Evolutionary conservation across 148 eudicot genomes (phyloP), one percentile per base, ranked within the genome.

Genomic region (Tetragonia tetragonoides): DNA sequence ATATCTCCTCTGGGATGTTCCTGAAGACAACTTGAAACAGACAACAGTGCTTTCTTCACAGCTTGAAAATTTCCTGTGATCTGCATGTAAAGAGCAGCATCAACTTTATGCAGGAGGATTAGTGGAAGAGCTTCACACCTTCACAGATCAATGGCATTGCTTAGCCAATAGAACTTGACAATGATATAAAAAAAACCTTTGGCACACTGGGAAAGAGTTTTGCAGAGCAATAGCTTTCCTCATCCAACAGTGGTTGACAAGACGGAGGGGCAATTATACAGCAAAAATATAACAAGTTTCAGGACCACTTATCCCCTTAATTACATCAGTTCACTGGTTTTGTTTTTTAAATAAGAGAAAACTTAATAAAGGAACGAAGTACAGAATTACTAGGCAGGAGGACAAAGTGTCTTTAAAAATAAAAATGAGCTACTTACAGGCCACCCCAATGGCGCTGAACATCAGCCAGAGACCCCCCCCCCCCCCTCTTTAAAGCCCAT

Each of bases 1-100:
- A 74, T 70, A 73, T 84, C 88, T 71, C 77, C 81, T 78, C 74
- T 79, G 39, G 86, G 74, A 62, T 84, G 87, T 71, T 85, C 92
- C 62, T 87, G 87, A 78, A 89, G 90, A 82, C 88, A 89, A 68
- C 85, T 84, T 78, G 92, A 82, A 57, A 89, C 87, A n/a, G 84
- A 78, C 78, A 84, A 73, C 14, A 89, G 79, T 20, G 90, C 92
- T 78, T 82, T 87, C 59, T 81, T 87, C 46, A 85, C 92, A 76
- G 90, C 87, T 75, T 76, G 84, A 79, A 79, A 70, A 66, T 68
- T 87, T 61, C 92, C 92, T 49, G 87, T 66, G 49, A 89, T 87
- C 92, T 89, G 87, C 65, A 84, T 41, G 21, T 46, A 68, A 78
- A 17, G 34, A 20, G 74, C 56, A 46, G 46, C 21, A 28, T 65